These are phyloP conservation scores for Fereydounia khargensis DNA, from an alignment of 1,284 basidiomycete species.

Conservation along the genomic window DNA sequence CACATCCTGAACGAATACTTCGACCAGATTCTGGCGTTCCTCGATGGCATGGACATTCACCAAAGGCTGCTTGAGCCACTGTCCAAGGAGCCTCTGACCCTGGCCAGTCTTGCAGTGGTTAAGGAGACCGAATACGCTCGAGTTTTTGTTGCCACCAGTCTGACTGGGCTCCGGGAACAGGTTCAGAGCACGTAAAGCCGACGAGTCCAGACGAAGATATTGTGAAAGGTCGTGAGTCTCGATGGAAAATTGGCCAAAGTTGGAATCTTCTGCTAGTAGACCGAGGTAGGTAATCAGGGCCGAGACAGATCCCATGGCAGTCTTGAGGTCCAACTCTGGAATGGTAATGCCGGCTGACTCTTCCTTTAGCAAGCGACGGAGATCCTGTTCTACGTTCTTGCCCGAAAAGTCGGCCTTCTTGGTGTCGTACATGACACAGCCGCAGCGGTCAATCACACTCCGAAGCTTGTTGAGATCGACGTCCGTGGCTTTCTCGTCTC, in stretches of 20 bases:
- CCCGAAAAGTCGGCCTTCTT: slow-evolving; percentile 76
- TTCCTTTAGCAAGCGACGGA: slow-evolving; percentile 68
- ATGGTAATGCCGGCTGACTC: slow-evolving; percentile 55
- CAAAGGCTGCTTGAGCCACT: slow-evolving; percentile 95
- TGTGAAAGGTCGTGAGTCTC: slow-evolving; percentile 86
- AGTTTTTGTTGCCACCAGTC: slow-evolving; percentile 34
- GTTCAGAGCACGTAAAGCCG: slow-evolving; percentile 85
- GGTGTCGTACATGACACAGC: slow-evolving; percentile 82
- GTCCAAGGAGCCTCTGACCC: slow-evolving; percentile 82
- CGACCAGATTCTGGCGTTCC: slow-evolving; percentile 65
- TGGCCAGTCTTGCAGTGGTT: slow-evolving; percentile 97
- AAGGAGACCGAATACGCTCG: slow-evolving; percentile 79
- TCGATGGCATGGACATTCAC: slow-evolving; percentile 87
- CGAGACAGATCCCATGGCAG: slow-evolving; percentile 74
- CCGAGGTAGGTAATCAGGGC: slow-evolving; percentile 81
- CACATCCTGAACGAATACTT: slow-evolving; percentile 78
- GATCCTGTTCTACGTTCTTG: slow-evolving; percentile 79
- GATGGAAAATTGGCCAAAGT: slow-evolving; percentile 78
- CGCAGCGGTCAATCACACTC: slow-evolving; percentile 73
- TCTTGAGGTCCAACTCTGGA: slow-evolving; percentile 73
- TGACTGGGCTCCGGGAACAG: slow-evolving; percentile 67
- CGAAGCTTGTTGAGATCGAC: slow-evolving; percentile 67
- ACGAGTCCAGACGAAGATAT: slow-evolving; percentile 93
- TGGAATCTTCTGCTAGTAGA: slow-evolving; percentile 76
- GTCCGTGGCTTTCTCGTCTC: slow-evolving; percentile 65